phyloP scores from a whole-genome alignment of 805 yeast genomes.

The Nakazawaea molendinolei region DNA sequence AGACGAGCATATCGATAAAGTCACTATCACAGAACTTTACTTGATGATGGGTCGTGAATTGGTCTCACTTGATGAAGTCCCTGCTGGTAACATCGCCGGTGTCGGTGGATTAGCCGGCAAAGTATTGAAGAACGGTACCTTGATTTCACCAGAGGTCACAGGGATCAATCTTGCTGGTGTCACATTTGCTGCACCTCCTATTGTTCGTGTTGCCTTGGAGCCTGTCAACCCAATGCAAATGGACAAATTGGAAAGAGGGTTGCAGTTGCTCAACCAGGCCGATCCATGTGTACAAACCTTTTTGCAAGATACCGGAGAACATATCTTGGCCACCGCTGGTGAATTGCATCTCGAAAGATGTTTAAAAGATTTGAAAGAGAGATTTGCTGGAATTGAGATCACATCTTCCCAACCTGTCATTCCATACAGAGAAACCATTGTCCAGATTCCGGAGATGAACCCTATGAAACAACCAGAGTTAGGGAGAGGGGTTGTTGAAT shows the following conservation, averaged over 20 bases:
- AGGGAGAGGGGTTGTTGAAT: slow-evolving; percentile 43
- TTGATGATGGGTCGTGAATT: slow-evolving; percentile 91
- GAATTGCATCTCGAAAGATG: slow-evolving; percentile 95
- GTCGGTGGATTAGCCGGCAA: slow-evolving; percentile 84
- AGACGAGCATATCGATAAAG: slow-evolving; percentile 45
- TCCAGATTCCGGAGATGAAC: slow-evolving; percentile 43
- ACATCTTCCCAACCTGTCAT: slow-evolving; percentile 87
- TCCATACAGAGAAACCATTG: slow-evolving; percentile 85
- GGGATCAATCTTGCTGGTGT: slow-evolving; percentile 79
- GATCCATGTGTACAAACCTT: slow-evolving; percentile 93
- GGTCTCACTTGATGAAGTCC: slow-evolving; percentile 69
- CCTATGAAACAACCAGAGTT: slow-evolving; percentile 37
- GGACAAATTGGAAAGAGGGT: slow-evolving; percentile 69
- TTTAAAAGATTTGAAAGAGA: slow-evolving; percentile 77
- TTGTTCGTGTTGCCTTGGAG: slow-evolving; percentile 92
- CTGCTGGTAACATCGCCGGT: slow-evolving; percentile 94
- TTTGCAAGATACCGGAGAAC: slow-evolving; percentile 87
- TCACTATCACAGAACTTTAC: slow-evolving; percentile 63
- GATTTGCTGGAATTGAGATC: slow-evolving; percentile 89
- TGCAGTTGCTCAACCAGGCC: slow-evolving; percentile 72
- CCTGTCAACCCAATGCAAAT: slow-evolving; percentile 83
- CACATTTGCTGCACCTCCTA: slow-evolving; percentile 75
- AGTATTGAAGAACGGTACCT: slow-evolving; percentile 81
- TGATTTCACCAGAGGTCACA: slow-evolving; percentile 47
- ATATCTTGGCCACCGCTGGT: slow-evolving; percentile 91